phyloP scores from a whole-genome alignment of 768 basidiomycete genomes.

The Macrolepiota fuliginosa region DNA sequence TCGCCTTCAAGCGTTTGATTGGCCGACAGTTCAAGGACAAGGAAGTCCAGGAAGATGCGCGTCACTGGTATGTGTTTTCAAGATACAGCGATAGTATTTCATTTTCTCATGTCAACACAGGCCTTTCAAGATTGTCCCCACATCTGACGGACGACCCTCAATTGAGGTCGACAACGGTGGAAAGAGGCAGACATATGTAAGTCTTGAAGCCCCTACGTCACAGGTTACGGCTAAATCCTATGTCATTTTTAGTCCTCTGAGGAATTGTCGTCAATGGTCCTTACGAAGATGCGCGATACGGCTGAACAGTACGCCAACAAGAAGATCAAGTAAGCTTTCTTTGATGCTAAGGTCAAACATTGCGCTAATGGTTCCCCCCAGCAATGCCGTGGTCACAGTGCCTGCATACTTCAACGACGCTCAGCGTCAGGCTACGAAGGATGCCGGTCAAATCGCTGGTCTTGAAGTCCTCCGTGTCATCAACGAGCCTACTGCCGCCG shows the following conservation, averaged over 20 bases:
- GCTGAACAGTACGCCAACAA: constrained; percentile 93
- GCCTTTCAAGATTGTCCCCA: constrained; percentile 79
- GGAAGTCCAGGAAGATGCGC: constrained; percentile 90
- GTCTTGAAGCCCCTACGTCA: constrained; percentile 24
- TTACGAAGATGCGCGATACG: constrained; percentile 94
- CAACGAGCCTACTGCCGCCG: constrained; percentile 98
- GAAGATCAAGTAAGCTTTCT: constrained; percentile 78
- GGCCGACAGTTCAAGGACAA: constrained; percentile 91
- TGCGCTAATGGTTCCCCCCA: constrained; percentile 26
- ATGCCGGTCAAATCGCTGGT: constrained; percentile 96
- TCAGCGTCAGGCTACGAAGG: constrained; percentile 97
- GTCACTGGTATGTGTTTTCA: constrained; percentile 62
- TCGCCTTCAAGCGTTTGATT: constrained; percentile 91
- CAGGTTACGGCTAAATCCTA: constrained; percentile 9
- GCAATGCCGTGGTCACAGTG: constrained; percentile 90
- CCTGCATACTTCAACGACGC: constrained; percentile 99
- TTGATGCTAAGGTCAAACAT: not conserved
- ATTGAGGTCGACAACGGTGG: constrained; percentile 85
- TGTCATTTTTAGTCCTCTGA: constrained; percentile 65
- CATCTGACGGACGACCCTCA: constrained; percentile 72
- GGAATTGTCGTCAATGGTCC: constrained; percentile 84
- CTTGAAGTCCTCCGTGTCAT: constrained; percentile 97
- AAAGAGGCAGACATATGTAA: constrained; percentile 76
- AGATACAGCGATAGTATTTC: not conserved
- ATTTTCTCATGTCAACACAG: constrained; percentile 30